Conservation (phyloP, 176 grass and related monocot species). For the Hordeum vulgare region DNA sequence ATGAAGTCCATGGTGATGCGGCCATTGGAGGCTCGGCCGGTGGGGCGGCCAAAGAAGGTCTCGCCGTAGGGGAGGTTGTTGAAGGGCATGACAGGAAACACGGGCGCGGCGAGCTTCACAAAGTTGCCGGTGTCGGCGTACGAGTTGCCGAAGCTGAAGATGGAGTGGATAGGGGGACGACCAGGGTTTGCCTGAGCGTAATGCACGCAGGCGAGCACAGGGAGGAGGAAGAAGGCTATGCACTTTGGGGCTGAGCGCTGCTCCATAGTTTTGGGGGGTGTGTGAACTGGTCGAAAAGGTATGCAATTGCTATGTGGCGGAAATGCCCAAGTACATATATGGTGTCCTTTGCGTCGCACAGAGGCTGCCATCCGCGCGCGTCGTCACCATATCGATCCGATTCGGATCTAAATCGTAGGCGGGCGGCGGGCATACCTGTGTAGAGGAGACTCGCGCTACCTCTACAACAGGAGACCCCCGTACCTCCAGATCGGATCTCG, state of each 20-base stretch:
- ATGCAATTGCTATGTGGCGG: background rate
- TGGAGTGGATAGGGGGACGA: constrained; percentile 9
- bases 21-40: constrained; percentile 21
- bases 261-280: background rate
- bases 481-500: too few species aligned
- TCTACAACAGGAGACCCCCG: too few species aligned
- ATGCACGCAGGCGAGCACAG: background rate
- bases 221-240: background rate
- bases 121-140: constrained; percentile 67
- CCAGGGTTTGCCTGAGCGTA: background rate
- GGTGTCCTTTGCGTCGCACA: background rate
- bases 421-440: too few species aligned
- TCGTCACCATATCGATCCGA: too few species aligned
- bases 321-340: background rate
- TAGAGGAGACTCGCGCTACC: too few species aligned
- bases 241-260: background rate
- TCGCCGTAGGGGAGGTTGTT: constrained; percentile 27
- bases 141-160: constrained; percentile 61
- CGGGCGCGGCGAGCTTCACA: constrained; percentile 16
- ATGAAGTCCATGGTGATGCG: constrained; percentile 31
- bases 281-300: background rate
- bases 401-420: too few species aligned
- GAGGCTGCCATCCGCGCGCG: too few species aligned
- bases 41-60: constrained; percentile 31
- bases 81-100: background rate